Evolutionary conservation across 768 basidiomycete genomes (phyloP).

Genomic region (Panus rudis): DNA sequence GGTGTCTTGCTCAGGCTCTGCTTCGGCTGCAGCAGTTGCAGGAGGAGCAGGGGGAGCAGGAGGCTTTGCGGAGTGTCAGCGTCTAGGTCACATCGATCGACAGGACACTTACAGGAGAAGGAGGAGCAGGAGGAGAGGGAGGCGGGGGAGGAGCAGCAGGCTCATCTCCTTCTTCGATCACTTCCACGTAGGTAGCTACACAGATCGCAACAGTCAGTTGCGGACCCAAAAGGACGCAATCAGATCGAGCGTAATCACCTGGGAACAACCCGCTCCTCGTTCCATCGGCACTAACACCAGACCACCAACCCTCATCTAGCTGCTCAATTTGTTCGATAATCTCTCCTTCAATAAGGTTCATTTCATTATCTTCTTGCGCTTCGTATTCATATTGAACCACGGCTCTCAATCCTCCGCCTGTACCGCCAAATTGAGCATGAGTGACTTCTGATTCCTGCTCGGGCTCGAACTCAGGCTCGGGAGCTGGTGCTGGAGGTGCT

Average conservation of each 20-base stretch:
- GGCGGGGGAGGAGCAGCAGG: constrained; percentile 35
- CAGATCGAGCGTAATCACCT: constrained; percentile 39
- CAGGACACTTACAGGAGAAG: constrained; percentile 36
- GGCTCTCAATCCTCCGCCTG: constrained; percentile 51
- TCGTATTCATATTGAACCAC: constrained; percentile 80
- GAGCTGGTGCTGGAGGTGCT: constrained; percentile 13
- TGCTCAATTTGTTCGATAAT: constrained; percentile 77
- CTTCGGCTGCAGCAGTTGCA: constrained; percentile 39
- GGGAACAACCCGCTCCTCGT: constrained; percentile 78
- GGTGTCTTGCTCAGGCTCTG: constrained; percentile 40
- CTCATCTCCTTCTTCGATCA: constrained; percentile 44
- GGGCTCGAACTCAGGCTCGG: constrained; percentile 27
- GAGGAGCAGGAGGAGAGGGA: constrained; percentile 45
- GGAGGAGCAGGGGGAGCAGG: constrained; percentile 34
- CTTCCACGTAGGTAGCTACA: constrained; percentile 83
- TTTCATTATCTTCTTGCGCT: constrained; percentile 85
- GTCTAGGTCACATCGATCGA: background rate
- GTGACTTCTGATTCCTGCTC: constrained; percentile 35
- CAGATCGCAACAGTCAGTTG: background rate
- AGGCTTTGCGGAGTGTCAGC: background rate
- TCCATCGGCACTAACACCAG: constrained; percentile 62
- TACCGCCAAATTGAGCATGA: constrained; percentile 31
- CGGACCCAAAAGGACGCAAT: background rate
- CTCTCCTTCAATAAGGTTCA: constrained; percentile 74
- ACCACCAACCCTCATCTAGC: constrained; percentile 91